Conservation (phyloP, 2,329 filamentous ascomycete genomes). For the Colletotrichum magnum region DNA sequence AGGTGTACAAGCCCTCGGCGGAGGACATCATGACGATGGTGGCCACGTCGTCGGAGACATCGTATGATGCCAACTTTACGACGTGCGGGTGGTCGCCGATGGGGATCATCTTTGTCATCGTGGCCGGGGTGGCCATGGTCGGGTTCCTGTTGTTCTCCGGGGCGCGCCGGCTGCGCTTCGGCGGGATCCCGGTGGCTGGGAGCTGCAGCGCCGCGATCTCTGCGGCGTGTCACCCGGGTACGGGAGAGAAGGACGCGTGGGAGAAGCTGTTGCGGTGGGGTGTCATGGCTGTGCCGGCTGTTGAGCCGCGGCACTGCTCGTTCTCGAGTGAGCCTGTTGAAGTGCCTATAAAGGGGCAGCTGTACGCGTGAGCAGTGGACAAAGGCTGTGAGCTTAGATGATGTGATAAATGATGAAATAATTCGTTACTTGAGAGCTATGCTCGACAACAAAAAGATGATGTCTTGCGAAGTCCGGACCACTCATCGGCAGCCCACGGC, state of each 20-base stretch:
- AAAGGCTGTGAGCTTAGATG: no score
- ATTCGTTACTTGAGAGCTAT: background rate
- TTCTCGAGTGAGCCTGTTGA: background rate
- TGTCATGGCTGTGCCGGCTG: background rate
- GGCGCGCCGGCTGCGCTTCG: background rate
- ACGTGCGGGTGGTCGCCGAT: constrained; percentile 1
- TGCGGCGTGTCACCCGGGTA: background rate
- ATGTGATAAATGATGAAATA: background rate
- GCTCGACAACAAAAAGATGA: background rate
- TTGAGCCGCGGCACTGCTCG: background rate
- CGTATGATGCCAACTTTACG: background rate
- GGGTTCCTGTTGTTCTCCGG: background rate
- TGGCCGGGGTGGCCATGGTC: background rate
- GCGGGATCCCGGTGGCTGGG: background rate
- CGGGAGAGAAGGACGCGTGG: background rate
- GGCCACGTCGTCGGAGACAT: background rate
- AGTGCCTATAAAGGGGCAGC: background rate
- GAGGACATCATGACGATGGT: background rate
- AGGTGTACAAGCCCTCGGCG: background rate
- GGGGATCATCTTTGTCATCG: background rate
- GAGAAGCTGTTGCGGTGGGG: background rate
- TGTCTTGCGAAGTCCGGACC: no score
- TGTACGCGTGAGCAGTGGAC: background rate
- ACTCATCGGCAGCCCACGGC: no score
- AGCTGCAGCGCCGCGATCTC: constrained; percentile 8